phyloP scores from a whole-genome alignment of 768 basidiomycete genomes.

The Amanita molliuscula region DNA sequence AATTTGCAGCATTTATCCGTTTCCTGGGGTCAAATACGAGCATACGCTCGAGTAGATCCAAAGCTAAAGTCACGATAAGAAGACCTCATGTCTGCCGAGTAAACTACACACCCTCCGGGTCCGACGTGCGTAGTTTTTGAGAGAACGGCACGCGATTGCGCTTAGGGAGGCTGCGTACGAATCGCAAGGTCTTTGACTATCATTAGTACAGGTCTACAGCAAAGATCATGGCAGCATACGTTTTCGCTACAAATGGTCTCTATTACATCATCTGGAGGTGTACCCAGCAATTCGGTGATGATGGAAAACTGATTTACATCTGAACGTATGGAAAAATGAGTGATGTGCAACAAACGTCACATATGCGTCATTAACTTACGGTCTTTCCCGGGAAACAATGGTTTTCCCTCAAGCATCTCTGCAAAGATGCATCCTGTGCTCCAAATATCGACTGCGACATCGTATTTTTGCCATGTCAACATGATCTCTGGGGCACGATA shows the following conservation, averaged over 20 bases:
- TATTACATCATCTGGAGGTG: slow-evolving; percentile 99
- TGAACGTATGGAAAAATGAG: slow-evolving; percentile 21
- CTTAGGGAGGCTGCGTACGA: slow-evolving; percentile 97
- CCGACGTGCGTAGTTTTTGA: slow-evolving; percentile 83
- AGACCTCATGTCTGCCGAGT: not conserved
- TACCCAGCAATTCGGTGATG: slow-evolving; percentile 95
- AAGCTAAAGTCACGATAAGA: slow-evolving; percentile 36
- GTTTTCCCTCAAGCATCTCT: slow-evolving; percentile 99
- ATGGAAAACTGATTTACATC: slow-evolving; percentile 99
- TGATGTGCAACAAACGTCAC: not conserved
- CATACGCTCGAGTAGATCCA: slow-evolving; percentile 97
- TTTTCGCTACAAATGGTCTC: slow-evolving; percentile 98
- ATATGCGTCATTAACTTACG: slow-evolving; percentile 49
- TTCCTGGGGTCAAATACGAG: slow-evolving; percentile 97
- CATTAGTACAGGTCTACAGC: slow-evolving; percentile 5
- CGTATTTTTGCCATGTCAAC: slow-evolving; percentile 99
- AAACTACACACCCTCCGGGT: slow-evolving; percentile 60
- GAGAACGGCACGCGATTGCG: slow-evolving; percentile 91
- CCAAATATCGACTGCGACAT: slow-evolving; percentile 99
- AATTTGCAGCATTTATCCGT: slow-evolving; percentile 88
- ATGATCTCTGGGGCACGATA: slow-evolving; percentile 99
- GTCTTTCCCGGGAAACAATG: slow-evolving; percentile 98
- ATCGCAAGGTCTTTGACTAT: slow-evolving; percentile 73
- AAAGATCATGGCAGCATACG: slow-evolving; percentile 35
- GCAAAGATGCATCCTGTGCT: slow-evolving; percentile 99